phyloP scores from a whole-genome alignment of 768 basidiomycete species.

The Tricholoma bakamatsutake region DNA sequence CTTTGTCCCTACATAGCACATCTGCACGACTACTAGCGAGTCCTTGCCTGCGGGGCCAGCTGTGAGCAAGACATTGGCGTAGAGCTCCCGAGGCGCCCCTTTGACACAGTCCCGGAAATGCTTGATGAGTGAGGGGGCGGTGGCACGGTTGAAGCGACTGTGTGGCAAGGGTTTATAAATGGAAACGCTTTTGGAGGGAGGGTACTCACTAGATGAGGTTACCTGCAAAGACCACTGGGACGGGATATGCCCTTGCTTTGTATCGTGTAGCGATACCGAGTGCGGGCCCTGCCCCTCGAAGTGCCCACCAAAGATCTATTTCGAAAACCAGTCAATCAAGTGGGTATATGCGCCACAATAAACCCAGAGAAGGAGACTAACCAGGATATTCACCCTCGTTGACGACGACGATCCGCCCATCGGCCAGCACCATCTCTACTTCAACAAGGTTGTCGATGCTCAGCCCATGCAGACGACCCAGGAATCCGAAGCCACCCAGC shows the following conservation, averaged over 20 bases:
- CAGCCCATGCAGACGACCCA: constrained; percentile 77
- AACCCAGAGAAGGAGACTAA: constrained; percentile 19
- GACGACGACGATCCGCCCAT: constrained; percentile 78
- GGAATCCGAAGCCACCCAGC: constrained; percentile 84
- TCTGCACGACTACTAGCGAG: constrained; percentile 85
- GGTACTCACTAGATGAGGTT: constrained; percentile 81
- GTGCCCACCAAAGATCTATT: constrained; percentile 82
- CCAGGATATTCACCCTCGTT: constrained; percentile 70
- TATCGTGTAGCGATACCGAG: constrained; percentile 88
- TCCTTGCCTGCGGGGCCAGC: constrained; percentile 82
- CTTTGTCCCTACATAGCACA: constrained; percentile 80
- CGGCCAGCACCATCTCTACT: constrained; percentile 87
- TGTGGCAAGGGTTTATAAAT: constrained; percentile 1
- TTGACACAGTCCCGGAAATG: constrained; percentile 95
- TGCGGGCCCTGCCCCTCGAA: constrained; percentile 78
- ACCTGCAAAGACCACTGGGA: constrained; percentile 88
- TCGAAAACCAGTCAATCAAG: neutral
- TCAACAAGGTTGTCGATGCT: constrained; percentile 90
- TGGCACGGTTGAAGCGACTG: constrained; percentile 85
- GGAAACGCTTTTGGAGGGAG: neutral
- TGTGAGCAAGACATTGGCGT: constrained; percentile 86
- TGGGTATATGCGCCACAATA: neutral
- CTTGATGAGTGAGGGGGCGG: constrained; percentile 80
- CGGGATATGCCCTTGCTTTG: constrained; percentile 82
- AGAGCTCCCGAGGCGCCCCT: constrained; percentile 79